Evolutionary conservation across 108 stramenopile genomes (phyloP), one percentile per base, ranked within the genome.

Genomic region (Cyclotella kingstonii): DNA sequence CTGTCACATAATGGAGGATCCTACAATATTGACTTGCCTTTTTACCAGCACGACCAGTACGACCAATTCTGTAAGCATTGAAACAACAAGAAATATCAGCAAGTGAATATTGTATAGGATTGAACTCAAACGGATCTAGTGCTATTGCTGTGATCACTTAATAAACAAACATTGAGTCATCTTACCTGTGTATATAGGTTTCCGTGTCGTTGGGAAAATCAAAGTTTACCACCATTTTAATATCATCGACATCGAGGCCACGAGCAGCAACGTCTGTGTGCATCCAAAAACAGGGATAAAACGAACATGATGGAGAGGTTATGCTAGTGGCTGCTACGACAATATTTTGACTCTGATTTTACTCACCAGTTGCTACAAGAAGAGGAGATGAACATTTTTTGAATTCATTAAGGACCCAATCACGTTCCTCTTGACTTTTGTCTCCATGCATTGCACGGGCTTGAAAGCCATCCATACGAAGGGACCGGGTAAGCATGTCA

Each of bases 31-130:
- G 86, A 97, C n/a, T n/a, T n/a, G n/a, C n/a, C 59, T 94, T 97
- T 51, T 96, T 96, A 0, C 97, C 98, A 17, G 97, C 98, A 54
- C 99, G 93, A 0, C 98, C 99, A 11, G 97, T 98, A 77, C 99
- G 98, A 23, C 99, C 98, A 51, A 99, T 95, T n/a, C 99, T 84
- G 70, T 96, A 25, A 94, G 34, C 96, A 78, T 68, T 91, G 87
- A 83, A 33, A 68, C 66, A 73, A 81, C 51, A 84, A 67, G 44
- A 85, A 84, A 40, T 81, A 77, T 60, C 77, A 82, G 57, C 79
- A 68, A 23, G 82, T 80, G 26, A 34, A 22, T 21, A n/a, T 14
- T 27, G 3, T 29, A 9, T 29, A 29, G 59, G 48, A n/a, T n/a
- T n/a, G n/a, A n/a, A n/a, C n/a, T n/a, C n/a, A n/a, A n/a, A n/a